A percentile compares a stretch with the other conserved stretches of the same genome.
Evolutionary conservation across 805 yeast genomes (phyloP).

Genomic region (Wickerhamiella domercqiae): DNA sequence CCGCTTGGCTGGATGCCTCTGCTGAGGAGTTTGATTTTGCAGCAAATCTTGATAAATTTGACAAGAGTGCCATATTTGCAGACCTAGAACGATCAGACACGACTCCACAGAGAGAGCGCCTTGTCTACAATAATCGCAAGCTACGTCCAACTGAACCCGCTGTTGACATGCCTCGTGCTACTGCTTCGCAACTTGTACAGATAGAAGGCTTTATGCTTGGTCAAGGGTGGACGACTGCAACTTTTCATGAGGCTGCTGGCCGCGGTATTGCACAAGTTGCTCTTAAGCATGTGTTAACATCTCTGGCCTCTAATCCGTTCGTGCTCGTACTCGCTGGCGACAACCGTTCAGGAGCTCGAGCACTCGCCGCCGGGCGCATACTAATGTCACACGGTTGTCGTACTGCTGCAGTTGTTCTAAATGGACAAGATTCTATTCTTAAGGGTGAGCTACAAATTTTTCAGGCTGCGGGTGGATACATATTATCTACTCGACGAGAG

Average conservation of each 20-base stretch:
- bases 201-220: constrained; percentile 47
- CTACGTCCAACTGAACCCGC: constrained; percentile 46
- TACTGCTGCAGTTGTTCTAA: constrained; percentile 35
- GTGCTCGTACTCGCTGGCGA: constrained; percentile 53
- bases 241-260: constrained; percentile 52
- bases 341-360: constrained; percentile 56
- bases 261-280: constrained; percentile 47
- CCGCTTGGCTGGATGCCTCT: neutral
- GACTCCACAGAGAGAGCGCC: constrained; percentile 41
- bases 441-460: constrained; percentile 40
- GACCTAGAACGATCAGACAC: constrained; percentile 54
- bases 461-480: constrained; percentile 53
- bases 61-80: constrained; percentile 63
- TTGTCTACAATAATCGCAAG: constrained; percentile 51
- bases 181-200: constrained; percentile 67
- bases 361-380: constrained; percentile 66
- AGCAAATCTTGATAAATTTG: constrained; percentile 65
- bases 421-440: constrained; percentile 24
- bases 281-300: constrained; percentile 22
- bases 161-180: constrained; percentile 31
- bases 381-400: constrained; percentile 58
- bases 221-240: constrained; percentile 32
- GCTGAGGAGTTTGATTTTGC: constrained; percentile 71
- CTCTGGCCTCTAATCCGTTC: constrained; percentile 18
- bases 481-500: constrained; percentile 19